These are phyloP conservation scores for Phaeoacremonium minimum DNA, from an alignment of 2,329 filamentous ascomycete genomes.

Conservation along the genomic window DNA sequence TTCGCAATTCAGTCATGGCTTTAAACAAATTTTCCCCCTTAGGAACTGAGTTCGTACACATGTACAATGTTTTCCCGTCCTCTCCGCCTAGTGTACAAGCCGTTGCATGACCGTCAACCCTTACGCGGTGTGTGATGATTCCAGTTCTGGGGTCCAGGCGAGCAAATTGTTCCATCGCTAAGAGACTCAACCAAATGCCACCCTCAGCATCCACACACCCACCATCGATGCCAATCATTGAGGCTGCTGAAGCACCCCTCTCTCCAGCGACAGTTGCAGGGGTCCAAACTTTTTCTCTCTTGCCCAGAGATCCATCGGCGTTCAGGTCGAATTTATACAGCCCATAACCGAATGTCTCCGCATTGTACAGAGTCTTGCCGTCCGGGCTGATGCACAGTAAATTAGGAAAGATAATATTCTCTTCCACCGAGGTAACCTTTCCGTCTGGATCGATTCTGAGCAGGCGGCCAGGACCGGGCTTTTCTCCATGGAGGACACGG, in stretches of 20 bases:
- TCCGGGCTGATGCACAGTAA: background rate
- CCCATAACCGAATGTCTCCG: conserved; percentile 1
- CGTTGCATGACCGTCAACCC: conserved; percentile 1
- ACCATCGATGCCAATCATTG: conserved; percentile 2
- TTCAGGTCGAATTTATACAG: background rate
- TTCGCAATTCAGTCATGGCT: conserved; percentile 1
- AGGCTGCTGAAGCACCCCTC: background rate
- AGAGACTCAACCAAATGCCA: conserved; percentile 1
- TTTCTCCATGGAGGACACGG: conserved; percentile 2
- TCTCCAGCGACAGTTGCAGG: background rate
- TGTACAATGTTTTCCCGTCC: conserved; percentile 2
- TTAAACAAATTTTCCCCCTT: conserved; percentile 1
- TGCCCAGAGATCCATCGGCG: background rate
- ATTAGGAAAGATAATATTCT: conserved; percentile 1
- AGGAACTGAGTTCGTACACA: background rate
- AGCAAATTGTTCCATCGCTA: background rate
- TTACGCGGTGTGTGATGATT: background rate
- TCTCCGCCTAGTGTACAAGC: conserved; percentile 1
- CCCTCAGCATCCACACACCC: conserved; percentile 3
- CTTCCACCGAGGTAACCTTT: background rate
- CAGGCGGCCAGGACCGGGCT: conserved; percentile 1
- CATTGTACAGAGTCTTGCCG: background rate
- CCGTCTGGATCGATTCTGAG: conserved; percentile 1
- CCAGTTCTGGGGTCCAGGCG: background rate
- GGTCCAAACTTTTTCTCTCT: background rate